Base-by-base conservation (phyloP, 1,284 basidiomycete species). In the Ganoderma meredithae region DNA sequence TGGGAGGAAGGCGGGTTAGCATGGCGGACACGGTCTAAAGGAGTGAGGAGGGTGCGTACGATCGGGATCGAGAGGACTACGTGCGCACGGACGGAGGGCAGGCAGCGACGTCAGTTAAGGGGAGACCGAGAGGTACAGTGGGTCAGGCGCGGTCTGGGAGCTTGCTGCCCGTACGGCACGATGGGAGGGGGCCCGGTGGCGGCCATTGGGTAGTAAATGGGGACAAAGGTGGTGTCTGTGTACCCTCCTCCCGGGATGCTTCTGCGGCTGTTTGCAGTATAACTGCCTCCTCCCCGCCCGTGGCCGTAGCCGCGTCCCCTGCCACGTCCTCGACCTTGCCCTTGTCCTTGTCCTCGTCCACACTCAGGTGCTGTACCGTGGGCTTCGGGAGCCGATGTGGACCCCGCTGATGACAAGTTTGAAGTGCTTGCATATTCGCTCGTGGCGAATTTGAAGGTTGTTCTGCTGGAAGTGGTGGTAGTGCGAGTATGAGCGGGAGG, bases 1-100 rank as follows among this genome's bases (percentile, higher is more conserved):
- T 15, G 19, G 36, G 27, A 5, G 43, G 31, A 15, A 22, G 8
- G 8, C 1, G n/a, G 3, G 44, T 47, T 10, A 47, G 44, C n/a
- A n/a, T n/a, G n/a, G n/a, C n/a, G n/a, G n/a, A n/a, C n/a, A 9
- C 44, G 2, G 43, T 2, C 43, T 47, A 40, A 58, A 39, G 60
- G 25, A 6, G 1, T 25, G 22, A 62, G 15, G 27, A 25, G 19
- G 25, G 1, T 12, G 58, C 66, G 33, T 40, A 72, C 71, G 36
- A 72, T 62, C 0, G 77, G 77, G 15, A 78, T 65, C 5, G 76
- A 67, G 25, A 77, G 55, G 68, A 78, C 77, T 78, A 53, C 17
- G 44, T 22, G 17, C 15, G 22, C 17, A 33, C 33, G 25, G 52
- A n/a, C n/a, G n/a, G 6, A 9, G 61, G 44, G n/a, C 22, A 69